Percentiles rank a stretch among this genome's conserved stretches.
Evolutionary conservation across 2,329 filamentous ascomycete genomes (phyloP).

Genomic region (Fusarium marasasianum): DNA sequence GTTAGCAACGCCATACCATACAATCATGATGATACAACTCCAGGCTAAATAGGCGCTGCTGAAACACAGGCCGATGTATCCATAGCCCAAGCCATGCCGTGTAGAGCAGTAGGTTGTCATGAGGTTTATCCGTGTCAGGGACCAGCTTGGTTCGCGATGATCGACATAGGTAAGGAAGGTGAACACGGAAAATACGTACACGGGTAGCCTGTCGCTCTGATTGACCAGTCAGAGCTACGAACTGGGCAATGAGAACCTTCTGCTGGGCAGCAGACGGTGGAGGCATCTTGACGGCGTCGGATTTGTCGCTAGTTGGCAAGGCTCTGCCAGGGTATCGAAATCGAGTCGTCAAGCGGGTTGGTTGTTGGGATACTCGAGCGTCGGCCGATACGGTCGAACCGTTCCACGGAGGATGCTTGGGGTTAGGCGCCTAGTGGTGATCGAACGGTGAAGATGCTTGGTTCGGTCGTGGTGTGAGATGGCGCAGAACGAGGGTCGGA

Average conservation of each 20-base stretch:
- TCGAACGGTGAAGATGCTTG: not conserved
- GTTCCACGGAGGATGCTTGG: not conserved
- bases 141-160: constrained; percentile 2
- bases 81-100: constrained; percentile 1
- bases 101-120: constrained; percentile 21
- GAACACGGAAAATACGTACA: constrained; percentile 49
- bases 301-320: not conserved
- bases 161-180: not conserved
- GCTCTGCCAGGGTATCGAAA: not conserved
- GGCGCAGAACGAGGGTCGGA: not conserved
- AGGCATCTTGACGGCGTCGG: constrained; percentile 45
- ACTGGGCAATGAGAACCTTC: constrained; percentile 54
- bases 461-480: not conserved
- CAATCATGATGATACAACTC: constrained; percentile 13
- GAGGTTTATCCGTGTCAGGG: constrained; percentile 2
- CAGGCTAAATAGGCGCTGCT: constrained; percentile 32
- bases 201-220: constrained; percentile 55
- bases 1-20: constrained; percentile 38
- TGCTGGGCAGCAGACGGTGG: constrained; percentile 51
- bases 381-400: not conserved
- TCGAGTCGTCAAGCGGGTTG: not conserved
- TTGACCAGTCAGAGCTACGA: constrained; percentile 55
- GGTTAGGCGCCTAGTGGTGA: constrained; percentile 1
- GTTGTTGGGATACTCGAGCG: not conserved
- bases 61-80: constrained; percentile 22